These are phyloP conservation scores for Aspergillus cavernicola DNA, from an alignment of 495 filamentous ascomycete species.

Conservation along the genomic window DNA sequence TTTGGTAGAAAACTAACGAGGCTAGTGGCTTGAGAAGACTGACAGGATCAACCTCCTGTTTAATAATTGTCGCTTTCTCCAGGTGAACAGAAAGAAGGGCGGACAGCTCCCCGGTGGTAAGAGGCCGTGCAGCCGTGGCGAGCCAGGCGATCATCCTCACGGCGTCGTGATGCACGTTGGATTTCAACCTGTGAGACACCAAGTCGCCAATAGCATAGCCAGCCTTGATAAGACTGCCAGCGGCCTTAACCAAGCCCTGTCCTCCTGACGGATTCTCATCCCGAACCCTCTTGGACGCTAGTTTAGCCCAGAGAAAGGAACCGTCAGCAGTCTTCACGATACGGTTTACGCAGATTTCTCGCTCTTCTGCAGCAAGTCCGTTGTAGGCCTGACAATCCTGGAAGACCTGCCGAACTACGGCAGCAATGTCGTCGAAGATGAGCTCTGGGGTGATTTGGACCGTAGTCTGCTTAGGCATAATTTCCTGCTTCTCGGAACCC, in stretches of 20 bases:
- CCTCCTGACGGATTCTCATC: constrained; percentile 16
- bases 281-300: constrained; percentile 27
- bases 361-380: constrained; percentile 9
- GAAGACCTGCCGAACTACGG: constrained; percentile 17
- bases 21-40: constrained; percentile 23
- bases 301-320: constrained; percentile 39
- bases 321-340: constrained; percentile 32
- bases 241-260: constrained; percentile 23
- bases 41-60: constrained; percentile 20
- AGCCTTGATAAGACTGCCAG: constrained; percentile 22
- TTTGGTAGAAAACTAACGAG: constrained; percentile 30
- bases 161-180: constrained; percentile 24
- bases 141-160: constrained; percentile 31
- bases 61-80: constrained; percentile 26
- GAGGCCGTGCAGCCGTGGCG: constrained; percentile 30
- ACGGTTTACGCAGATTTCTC: constrained; percentile 30
- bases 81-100: constrained; percentile 26
- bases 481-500: constrained; percentile 22
- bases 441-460: constrained; percentile 20
- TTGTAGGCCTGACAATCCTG: constrained; percentile 6
- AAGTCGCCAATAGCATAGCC: constrained; percentile 29
- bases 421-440: constrained; percentile 23
- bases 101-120: constrained; percentile 25
- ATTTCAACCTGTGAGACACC: constrained; percentile 21
- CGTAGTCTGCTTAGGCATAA: not conserved